Evolutionary conservation across 2,329 filamentous ascomycete genomes (phyloP), one percentile per base, ranked within the genome.

Genomic region (Diaporthe ilicicola): DNA sequence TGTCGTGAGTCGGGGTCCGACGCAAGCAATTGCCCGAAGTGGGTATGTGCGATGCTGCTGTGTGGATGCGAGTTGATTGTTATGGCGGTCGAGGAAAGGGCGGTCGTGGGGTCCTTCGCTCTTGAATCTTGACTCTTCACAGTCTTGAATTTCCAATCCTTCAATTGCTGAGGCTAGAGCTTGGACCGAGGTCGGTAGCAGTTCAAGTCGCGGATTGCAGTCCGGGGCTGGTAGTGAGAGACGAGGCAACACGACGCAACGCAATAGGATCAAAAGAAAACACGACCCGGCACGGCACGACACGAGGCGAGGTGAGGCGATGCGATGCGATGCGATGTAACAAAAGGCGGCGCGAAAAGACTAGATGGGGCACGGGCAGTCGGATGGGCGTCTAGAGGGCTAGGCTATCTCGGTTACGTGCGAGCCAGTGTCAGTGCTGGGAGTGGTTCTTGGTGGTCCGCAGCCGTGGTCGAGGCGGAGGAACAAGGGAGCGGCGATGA

Each of bases 341-440:
- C 48, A 62, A 42, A 48, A 22, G 56, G 42, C 56, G 42, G 19
- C 34, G 56, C 56, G 56, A 62, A 42, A 62, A 42, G 59, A 48
- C 42, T 50, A 50, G 44, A 64, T 19, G 44, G 44, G 59, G 59
- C 59, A 64, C 59, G 59, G 59, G 37, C 59, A 37, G 44, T 24
- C 22, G 44, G n/a, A 13, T 29, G 59, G 44, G 19, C n/a, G 42
- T 24, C 44, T 64, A 48, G 29, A 50, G 19, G 42, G 29, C 44
- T 50, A 37, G 44, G 59, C 59, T 64, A 64, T 64, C 44, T 50
- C 44, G 59, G 59, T 50, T 64, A 64, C 59, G 44, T 50, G 59
- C 44, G 44, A 64, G 59, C 59, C 59, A 64, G 42, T n/a, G n/a
- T 37, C 29, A 27, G 22, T 37, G 44, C 59, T 24, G 59, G 19